phyloP scores from a whole-genome alignment of 169 alveolate species.

The Plasmodium falciparum region DNA sequence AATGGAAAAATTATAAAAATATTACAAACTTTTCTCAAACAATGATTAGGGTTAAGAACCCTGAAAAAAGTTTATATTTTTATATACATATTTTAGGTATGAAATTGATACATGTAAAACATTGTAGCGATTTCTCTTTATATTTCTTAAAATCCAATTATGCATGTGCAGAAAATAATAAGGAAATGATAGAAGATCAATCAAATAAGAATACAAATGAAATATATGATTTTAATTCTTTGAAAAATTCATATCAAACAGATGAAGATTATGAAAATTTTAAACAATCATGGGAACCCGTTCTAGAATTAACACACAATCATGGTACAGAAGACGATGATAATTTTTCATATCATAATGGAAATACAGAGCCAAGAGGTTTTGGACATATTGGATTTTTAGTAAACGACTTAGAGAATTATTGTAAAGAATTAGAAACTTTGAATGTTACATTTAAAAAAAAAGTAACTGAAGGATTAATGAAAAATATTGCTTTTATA shows the following conservation, averaged over 20 bases:
- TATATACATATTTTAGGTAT: constrained; percentile 79
- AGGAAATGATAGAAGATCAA: neutral
- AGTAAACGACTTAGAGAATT: constrained; percentile 80
- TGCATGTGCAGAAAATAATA: neutral
- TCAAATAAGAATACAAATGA: neutral
- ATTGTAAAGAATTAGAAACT: constrained; percentile 79
- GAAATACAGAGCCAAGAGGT: constrained; percentile 83
- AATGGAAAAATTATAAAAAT: constrained; percentile 48
- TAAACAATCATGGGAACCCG: constrained; percentile 81
- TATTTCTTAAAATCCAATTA: constrained; percentile 67
- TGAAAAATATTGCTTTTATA: constrained; percentile 85
- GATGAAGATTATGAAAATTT: constrained; percentile 74
- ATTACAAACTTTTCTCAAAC: constrained; percentile 83
- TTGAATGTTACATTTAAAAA: constrained; percentile 68
- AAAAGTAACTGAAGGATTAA: constrained; percentile 83
- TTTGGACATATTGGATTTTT: constrained; percentile 86
- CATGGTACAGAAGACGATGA: constrained; percentile 84
- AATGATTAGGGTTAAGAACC: constrained; percentile 85
- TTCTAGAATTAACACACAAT: constrained; percentile 83
- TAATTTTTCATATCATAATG: constrained; percentile 80
- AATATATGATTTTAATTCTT: constrained; percentile 24
- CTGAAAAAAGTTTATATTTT: constrained; percentile 78
- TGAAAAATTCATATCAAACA: constrained; percentile 52
- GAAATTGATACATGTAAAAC: constrained; percentile 76
- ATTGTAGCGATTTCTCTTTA: constrained; percentile 44